These are phyloP conservation scores for Hymenoscyphus repandus DNA, from an alignment of 2,329 filamentous ascomycete species.

Conservation along the genomic window DNA sequence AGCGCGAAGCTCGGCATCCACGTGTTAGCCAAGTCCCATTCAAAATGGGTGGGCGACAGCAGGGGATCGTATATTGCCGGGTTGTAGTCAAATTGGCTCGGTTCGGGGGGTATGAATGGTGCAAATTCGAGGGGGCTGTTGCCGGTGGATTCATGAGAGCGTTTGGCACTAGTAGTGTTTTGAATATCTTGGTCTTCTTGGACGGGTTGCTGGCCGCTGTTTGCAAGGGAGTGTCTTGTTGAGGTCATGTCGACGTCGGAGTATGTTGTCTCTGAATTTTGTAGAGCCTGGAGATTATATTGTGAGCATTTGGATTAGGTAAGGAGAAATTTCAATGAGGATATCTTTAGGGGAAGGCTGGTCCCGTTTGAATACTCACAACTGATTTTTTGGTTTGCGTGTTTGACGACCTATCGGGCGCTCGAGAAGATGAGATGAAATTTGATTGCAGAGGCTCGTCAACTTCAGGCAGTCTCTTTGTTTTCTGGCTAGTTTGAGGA, in stretches of 20 bases:
- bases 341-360: too few species aligned
- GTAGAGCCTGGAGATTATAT: slow-evolving; percentile 2
- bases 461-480: slow-evolving; percentile 8
- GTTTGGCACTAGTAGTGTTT: slow-evolving; percentile 2
- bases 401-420: background rate
- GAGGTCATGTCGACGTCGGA: background rate
- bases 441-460: slow-evolving; percentile 6
- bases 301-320: slow-evolving; percentile 3
- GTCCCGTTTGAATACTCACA: background rate
- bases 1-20: slow-evolving; percentile 3
- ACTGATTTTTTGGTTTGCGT: slow-evolving; percentile 1
- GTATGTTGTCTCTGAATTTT: slow-evolving; percentile 3
- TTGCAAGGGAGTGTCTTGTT: background rate
- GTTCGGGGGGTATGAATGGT: slow-evolving; percentile 11
- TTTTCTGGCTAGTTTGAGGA: slow-evolving; percentile 6
- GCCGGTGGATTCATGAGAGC: slow-evolving; percentile 4
- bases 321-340: background rate
- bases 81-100: slow-evolving; percentile 10
- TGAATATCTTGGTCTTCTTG: slow-evolving; percentile 7
- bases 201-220: slow-evolving; percentile 7
- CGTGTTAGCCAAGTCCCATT: slow-evolving; percentile 11
- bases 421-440: background rate
- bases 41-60: slow-evolving; percentile 6
- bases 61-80: slow-evolving; percentile 9
- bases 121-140: slow-evolving; percentile 14